Base-by-base conservation (phyloP, 2,329 filamentous ascomycete genomes). In the Trichoderma sp. region DNA sequence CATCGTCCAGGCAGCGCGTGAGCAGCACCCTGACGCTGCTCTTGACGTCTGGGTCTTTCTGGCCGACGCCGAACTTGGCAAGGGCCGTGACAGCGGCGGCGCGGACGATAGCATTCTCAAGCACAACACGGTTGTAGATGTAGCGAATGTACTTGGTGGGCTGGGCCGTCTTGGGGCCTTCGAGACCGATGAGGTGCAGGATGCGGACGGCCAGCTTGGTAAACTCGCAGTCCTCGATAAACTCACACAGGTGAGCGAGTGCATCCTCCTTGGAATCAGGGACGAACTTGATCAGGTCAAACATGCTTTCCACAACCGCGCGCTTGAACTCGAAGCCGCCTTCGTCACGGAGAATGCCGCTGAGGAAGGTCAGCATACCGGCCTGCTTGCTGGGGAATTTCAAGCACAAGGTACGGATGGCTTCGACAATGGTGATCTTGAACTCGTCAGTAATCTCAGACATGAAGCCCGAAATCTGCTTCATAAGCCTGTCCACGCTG, bases 371-470 rank as follows among this genome's bases (percentile, higher is more conserved):
- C 64, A 99, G 89, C 94, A 99, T 98, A 72, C 94, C 94, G 58
- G 95, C 95, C 82, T 99, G 96, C 84, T 99, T 99, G 83, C 89
- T 94, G 40, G 96, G 96, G 83, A 99, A 99, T 83, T 99, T 99
- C 75, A 99, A 85, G 79, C 95, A 98, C 52, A 99, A 84, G 4
- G 96, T 98, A 71, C 96, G 92, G 77, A 99, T 97, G 53, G 96
- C 96, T 81, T 99, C 96, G 55, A 99, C 95, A 76, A 99, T 97
- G n/a, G 96, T 99, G 74, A 99, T 97, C 86, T 98, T 99, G 86
- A 99, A 99, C 81, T 99, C 96, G 78, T 99, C 96, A 7, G 95
- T 97, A 74, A 98, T 98, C 81, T 98, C 96, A 5, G 94, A 93
- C 96, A 99, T 98, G 84, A 99, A 97, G 49, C 92, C 91, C 29